These are phyloP conservation scores for Fonsecaea multimorphosa DNA, from an alignment of 2,329 filamentous ascomycete species.

Conservation along the genomic window DNA sequence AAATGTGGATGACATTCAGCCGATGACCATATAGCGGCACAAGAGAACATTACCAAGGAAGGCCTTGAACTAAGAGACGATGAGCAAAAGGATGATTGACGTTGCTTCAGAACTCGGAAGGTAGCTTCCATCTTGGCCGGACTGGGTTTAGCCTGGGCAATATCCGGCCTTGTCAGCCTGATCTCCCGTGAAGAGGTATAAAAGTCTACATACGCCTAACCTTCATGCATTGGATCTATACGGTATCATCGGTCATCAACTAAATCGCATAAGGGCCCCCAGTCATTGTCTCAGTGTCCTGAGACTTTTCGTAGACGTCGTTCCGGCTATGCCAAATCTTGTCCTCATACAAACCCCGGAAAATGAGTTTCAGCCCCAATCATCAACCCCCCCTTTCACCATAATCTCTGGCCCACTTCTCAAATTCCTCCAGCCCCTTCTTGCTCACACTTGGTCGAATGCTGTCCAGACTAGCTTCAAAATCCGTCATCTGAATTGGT, in stretches of 20 bases:
- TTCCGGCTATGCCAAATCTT: conserved; percentile 5
- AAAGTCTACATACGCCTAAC: not conserved
- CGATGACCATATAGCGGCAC: not conserved
- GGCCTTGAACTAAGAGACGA: not conserved
- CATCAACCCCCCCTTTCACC: conserved; percentile 83
- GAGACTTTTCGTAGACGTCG: not conserved
- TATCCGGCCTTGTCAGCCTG: not conserved
- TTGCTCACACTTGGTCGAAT: conserved; percentile 91
- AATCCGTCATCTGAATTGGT: conserved; percentile 82
- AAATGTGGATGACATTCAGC: not conserved
- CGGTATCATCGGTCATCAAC: conserved; percentile 7
- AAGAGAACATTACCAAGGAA: not conserved
- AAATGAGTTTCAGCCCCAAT: not conserved
- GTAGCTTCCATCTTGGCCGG: not conserved
- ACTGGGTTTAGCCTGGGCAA: not conserved
- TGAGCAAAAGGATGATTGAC: not conserved
- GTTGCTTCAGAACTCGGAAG: not conserved
- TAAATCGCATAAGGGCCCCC: not conserved
- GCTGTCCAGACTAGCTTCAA: conserved; percentile 78
- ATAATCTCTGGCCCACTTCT: conserved; percentile 92
- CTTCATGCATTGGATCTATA: conserved; percentile 4
- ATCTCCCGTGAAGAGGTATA: not conserved
- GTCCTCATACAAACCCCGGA: not conserved
- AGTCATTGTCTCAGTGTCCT: not conserved
- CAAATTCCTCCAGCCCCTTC: conserved; percentile 83